Conservation (phyloP, 2,329 filamentous ascomycete genomes). For the Fusarium acutatum region DNA sequence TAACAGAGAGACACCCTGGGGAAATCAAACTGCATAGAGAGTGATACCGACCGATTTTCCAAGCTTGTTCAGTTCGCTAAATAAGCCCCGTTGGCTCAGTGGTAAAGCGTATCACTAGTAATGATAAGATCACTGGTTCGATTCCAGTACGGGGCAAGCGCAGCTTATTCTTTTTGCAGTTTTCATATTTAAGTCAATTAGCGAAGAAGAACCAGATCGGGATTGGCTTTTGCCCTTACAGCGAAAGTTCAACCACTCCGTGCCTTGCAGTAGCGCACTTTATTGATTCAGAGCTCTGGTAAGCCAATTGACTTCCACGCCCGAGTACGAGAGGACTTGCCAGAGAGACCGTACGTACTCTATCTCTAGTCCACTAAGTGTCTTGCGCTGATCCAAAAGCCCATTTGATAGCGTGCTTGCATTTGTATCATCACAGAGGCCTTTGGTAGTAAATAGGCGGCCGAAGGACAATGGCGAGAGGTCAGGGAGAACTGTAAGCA, state of each 20-base stretch:
- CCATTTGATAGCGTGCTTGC: not conserved
- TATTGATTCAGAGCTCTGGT: not conserved
- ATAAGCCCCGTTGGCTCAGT: not conserved
- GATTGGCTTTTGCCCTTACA: rapidly evolving
- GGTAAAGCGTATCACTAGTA: not conserved
- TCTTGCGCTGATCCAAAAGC: not conserved
- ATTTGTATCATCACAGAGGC: not conserved
- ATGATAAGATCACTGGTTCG: not conserved
- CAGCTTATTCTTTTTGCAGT: rapidly evolving
- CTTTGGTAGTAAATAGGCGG: not conserved
- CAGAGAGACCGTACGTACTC: too few relatives aligned
- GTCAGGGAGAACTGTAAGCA: not conserved
- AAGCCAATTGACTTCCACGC: not conserved
- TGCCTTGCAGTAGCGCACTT: not conserved
- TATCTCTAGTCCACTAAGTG: not conserved
- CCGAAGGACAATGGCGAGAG: not conserved
- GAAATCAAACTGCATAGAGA: rapidly evolving
- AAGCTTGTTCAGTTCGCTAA: not conserved
- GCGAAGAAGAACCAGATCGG: not conserved
- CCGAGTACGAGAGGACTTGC: not conserved
- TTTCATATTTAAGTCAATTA: too few relatives aligned
- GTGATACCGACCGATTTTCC: rapidly evolving
- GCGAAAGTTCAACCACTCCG: not conserved
- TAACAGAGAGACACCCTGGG: not conserved
- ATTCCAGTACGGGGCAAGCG: not conserved